Conservation (phyloP, 305 asterid species). For the Nicotiana rustica region DNA sequence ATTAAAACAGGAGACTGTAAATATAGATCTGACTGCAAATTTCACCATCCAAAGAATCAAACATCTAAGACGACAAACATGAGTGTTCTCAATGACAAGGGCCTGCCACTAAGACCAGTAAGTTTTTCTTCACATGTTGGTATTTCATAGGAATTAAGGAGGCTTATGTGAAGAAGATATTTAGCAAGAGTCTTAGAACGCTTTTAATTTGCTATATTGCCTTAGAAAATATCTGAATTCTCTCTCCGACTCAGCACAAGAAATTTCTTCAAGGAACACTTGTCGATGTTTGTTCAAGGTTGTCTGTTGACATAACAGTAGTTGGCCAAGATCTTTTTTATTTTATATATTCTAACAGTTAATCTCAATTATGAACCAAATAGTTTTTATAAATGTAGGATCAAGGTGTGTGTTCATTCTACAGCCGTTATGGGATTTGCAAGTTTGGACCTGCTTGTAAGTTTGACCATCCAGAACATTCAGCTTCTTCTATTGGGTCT, state of each 20-base stretch:
- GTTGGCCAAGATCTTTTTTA: neutral
- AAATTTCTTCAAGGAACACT: neutral
- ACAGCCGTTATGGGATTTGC: constrained; percentile 56
- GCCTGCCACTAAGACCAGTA: constrained; percentile 98
- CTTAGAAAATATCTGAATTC: neutral
- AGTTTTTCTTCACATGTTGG: constrained; percentile 45
- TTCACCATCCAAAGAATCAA: constrained; percentile 83
- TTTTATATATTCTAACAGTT: neutral
- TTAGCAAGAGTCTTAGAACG: neutral
- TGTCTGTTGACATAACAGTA: neutral
- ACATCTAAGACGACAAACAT: constrained; percentile 51
- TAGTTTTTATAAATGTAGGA: constrained; percentile 44
- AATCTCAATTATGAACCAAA: constrained; percentile 1
- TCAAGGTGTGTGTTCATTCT: constrained; percentile 51
- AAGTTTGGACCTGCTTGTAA: constrained; percentile 60
- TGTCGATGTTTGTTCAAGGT: neutral
- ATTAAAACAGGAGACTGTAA: constrained; percentile 94
- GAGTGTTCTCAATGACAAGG: constrained; percentile 72
- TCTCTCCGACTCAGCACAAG: neutral
- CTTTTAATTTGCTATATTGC: neutral
- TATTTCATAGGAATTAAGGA: neutral
- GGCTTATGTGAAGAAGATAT: constrained; percentile 6
- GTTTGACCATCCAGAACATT: constrained; percentile 51
- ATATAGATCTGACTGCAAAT: constrained; percentile 79
- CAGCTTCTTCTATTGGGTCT: constrained; percentile 26